Evolutionary conservation across 2,329 filamentous ascomycete genomes (phyloP).

Genomic region (Penicillium brevicompactum): DNA sequence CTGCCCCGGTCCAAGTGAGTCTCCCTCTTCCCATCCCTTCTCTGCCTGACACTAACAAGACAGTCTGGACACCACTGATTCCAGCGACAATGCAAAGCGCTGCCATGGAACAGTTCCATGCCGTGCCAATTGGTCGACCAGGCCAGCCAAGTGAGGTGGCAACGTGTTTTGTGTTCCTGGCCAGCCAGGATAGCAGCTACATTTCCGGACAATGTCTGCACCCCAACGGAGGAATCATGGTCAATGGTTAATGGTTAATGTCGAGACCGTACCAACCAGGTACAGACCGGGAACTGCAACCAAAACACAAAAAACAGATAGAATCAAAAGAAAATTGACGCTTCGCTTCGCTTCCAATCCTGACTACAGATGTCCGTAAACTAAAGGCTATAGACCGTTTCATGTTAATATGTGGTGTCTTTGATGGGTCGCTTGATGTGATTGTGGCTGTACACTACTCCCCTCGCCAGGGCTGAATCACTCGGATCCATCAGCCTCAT

Average conservation of each 20-base stretch:
- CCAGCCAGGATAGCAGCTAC: slow-evolving; percentile 70
- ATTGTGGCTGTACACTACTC: background rate
- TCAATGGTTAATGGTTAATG: slow-evolving; percentile 45
- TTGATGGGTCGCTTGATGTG: slow-evolving; percentile 2
- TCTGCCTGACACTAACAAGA: slow-evolving; percentile 3
- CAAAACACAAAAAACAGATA: too few species aligned
- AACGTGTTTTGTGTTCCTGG: slow-evolving; percentile 79
- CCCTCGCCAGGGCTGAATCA: background rate
- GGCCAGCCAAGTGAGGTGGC: slow-evolving; percentile 81
- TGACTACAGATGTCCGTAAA: background rate
- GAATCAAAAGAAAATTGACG: too few species aligned
- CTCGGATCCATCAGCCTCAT: slow-evolving; percentile 8
- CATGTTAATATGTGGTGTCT: background rate
- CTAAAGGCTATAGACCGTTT: background rate
- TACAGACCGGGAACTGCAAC: background rate
- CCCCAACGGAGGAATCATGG: slow-evolving; percentile 61
- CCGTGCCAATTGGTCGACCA: slow-evolving; percentile 73
- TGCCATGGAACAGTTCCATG: slow-evolving; percentile 71
- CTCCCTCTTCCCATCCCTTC: background rate
- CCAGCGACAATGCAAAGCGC: slow-evolving; percentile 71
- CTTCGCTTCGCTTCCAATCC: background rate
- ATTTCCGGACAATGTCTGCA: slow-evolving; percentile 74
- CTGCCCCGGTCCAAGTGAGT: slow-evolving; percentile 67
- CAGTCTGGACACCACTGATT: slow-evolving; percentile 75
- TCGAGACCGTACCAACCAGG: background rate